Percentiles rank a stretch among this genome's conserved stretches.
Evolutionary conservation across 1,139 yeast genomes (phyloP).

Genomic region (Taphrina sp.): DNA sequence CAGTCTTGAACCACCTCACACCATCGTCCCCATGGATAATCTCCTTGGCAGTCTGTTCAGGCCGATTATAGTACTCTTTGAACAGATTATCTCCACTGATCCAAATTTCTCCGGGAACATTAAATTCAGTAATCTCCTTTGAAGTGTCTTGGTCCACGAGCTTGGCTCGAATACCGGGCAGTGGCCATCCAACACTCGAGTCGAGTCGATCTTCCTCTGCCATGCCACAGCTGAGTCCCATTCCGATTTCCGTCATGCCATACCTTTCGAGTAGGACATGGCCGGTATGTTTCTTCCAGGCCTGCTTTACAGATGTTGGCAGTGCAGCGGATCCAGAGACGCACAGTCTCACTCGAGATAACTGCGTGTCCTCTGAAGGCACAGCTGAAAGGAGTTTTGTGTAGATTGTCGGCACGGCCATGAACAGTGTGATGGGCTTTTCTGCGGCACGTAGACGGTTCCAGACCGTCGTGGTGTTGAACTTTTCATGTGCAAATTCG

Average conservation of each 20-base stretch:
- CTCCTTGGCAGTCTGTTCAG: slow-evolving; percentile 44
- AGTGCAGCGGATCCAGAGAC: slow-evolving; percentile 48
- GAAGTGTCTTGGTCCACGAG: slow-evolving; percentile 42
- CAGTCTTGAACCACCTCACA: slow-evolving; percentile 45
- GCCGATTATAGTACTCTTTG: slow-evolving; percentile 43
- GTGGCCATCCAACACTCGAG: slow-evolving; percentile 45
- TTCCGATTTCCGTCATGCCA: slow-evolving; percentile 48
- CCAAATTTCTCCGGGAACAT: slow-evolving; percentile 43
- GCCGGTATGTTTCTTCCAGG: slow-evolving; percentile 44
- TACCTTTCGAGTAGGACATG: slow-evolving; percentile 45
- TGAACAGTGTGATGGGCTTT: slow-evolving; percentile 45
- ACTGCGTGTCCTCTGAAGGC: slow-evolving; percentile 10
- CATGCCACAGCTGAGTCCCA: slow-evolving; percentile 45
- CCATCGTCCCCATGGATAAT: slow-evolving; percentile 38
- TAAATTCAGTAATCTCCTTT: slow-evolving; percentile 35
- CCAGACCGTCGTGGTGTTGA: slow-evolving; percentile 42
- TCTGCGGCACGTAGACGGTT: slow-evolving; percentile 37
- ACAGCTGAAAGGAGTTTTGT: slow-evolving; percentile 36
- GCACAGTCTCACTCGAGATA: slow-evolving; percentile 40
- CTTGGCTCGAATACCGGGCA: slow-evolving; percentile 44
- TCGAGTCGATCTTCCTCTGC: slow-evolving; percentile 41
- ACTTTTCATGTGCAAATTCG: slow-evolving; percentile 44
- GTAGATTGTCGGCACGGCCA: slow-evolving; percentile 48
- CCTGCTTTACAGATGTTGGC: slow-evolving; percentile 44
- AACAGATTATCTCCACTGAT: slow-evolving; percentile 45